Evolutionary conservation across 352 stramenopile genomes (phyloP).

Genomic region (Phytopythium oedochilum): DNA sequence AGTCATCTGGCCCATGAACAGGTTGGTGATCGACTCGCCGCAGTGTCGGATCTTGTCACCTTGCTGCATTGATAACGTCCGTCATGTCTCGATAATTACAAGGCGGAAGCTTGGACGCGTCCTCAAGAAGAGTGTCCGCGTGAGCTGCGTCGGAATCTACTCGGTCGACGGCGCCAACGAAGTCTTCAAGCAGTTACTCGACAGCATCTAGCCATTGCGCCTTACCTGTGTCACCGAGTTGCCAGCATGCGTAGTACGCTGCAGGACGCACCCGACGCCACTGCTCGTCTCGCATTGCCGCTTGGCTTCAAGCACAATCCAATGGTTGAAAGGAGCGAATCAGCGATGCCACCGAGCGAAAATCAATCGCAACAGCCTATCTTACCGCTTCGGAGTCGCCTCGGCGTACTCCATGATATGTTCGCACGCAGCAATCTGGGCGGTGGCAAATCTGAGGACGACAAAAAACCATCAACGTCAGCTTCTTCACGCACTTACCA

Average conservation of each 20-base stretch:
- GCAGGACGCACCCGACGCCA: constrained; percentile 10
- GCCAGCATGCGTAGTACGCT: constrained; percentile 43
- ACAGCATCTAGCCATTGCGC: neutral
- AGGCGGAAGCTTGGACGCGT: constrained; percentile 90
- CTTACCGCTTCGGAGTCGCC: constrained; percentile 22
- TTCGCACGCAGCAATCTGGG: constrained; percentile 35
- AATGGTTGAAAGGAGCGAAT: neutral
- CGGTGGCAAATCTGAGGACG: constrained; percentile 12
- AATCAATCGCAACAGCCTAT: neutral
- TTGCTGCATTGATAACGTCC: neutral
- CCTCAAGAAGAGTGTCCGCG: constrained; percentile 91
- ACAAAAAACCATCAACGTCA: neutral
- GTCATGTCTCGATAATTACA: neutral
- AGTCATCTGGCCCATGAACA: constrained; percentile 37
- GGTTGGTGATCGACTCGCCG: constrained; percentile 15
- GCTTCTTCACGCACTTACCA: neutral
- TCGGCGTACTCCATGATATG: constrained; percentile 27
- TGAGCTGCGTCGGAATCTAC: constrained; percentile 94
- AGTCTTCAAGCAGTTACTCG: constrained; percentile 50
- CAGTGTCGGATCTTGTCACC: too few species aligned
- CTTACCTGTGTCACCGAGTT: constrained; percentile 11
- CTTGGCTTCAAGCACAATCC: neutral
- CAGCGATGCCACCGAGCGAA: neutral
- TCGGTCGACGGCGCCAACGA: constrained; percentile 93
- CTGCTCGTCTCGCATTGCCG: neutral